Evolutionary conservation across 768 basidiomycete species (phyloP).

Genomic region (Rickenella mellea): DNA sequence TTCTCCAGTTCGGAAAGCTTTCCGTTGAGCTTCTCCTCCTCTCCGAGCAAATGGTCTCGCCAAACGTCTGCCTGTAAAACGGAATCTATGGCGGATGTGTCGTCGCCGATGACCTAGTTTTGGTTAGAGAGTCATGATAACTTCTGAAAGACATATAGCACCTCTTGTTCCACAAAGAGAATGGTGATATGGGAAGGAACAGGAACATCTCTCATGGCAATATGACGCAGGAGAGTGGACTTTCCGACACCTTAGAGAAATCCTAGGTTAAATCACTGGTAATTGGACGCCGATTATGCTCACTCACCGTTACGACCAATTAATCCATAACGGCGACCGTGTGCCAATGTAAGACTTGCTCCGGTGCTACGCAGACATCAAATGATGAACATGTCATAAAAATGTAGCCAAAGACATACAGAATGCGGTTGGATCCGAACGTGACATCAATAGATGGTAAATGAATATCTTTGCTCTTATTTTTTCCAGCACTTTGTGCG

Average conservation of each 20-base stretch:
- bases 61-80: conserved; percentile 99
- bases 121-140: background rate
- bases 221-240: conserved; percentile 88
- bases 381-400: conserved; percentile 4
- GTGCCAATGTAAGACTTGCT: conserved; percentile 77
- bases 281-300: background rate
- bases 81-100: conserved; percentile 84
- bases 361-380: conserved; percentile 45
- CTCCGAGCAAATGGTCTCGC: conserved; percentile 84
- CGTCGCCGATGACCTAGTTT: conserved; percentile 79
- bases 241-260: conserved; percentile 72
- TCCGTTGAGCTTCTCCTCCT: conserved; percentile 70
- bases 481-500: conserved; percentile 64
- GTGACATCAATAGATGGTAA: conserved; percentile 92
- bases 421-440: conserved; percentile 89
- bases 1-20: conserved; percentile 63
- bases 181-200: conserved; percentile 95
- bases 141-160: conserved; percentile 18
- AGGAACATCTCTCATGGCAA: conserved; percentile 90
- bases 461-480: conserved; percentile 97
- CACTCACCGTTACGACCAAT: conserved; percentile 75
- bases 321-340: conserved; percentile 84
- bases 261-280: background rate
- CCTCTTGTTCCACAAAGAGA: conserved; percentile 97
- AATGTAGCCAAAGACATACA: conserved; percentile 36